Evolutionary conservation across 106 monocot genomes (phyloP).

Genomic region (Dioscorea zingiberensis): DNA sequence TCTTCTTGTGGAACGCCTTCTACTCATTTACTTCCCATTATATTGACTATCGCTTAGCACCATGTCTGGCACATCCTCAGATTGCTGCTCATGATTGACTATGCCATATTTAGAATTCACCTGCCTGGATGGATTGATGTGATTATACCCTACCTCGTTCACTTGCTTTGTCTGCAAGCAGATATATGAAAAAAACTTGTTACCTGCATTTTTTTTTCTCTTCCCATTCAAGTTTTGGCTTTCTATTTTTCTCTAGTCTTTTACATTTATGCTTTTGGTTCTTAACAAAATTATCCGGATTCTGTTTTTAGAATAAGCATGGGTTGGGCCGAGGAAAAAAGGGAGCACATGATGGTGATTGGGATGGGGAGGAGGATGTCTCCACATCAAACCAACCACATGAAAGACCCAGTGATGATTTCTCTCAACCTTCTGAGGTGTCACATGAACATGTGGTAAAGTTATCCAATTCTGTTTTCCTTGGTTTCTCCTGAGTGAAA

Average conservation of each 20-base stretch:
- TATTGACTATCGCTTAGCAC: no score
- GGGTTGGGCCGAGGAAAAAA: constrained; percentile 36
- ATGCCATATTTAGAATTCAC: neutral
- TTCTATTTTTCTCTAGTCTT: neutral
- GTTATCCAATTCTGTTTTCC: neutral
- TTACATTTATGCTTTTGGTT: neutral
- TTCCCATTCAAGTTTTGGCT: neutral
- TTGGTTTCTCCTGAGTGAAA: no score
- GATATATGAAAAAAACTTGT: neutral
- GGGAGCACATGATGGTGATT: constrained; percentile 56
- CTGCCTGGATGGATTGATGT: neutral
- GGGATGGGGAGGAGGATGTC: constrained; percentile 44
- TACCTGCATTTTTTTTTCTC: neutral
- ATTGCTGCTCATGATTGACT: neutral
- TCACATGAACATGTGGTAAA: constrained; percentile 39
- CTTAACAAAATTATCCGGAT: neutral
- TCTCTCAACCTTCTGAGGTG: constrained; percentile 30
- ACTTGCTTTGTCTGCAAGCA: neutral
- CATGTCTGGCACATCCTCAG: neutral
- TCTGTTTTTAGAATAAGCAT: constrained; percentile 2
- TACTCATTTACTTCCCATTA: no score
- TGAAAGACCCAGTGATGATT: constrained; percentile 43
- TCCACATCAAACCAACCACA: constrained; percentile 33
- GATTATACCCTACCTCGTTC: neutral
- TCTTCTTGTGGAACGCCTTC: no score